Percentiles rank a stretch among this genome's conserved stretches.
These are phyloP conservation scores for Zizania latifolia DNA, from an alignment of 176 grass and related monocot species.

Conservation along the genomic window DNA sequence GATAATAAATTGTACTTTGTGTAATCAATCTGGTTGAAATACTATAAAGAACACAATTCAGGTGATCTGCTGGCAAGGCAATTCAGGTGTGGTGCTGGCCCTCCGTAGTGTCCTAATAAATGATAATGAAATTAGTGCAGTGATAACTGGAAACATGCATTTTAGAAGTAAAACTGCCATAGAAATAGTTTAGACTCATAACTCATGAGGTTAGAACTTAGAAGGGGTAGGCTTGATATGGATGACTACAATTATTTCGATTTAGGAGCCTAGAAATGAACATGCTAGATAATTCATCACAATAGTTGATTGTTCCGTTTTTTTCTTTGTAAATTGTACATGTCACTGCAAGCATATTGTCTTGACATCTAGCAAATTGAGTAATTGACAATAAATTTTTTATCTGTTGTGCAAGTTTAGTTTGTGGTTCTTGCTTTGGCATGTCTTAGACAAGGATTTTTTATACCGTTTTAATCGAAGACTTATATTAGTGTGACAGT, in stretches of 20 bases:
- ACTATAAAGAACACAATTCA: not conserved
- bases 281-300: not conserved
- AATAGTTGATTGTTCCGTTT: not conserved
- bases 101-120: too few species aligned
- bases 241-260: not conserved
- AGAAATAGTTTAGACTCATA: not conserved
- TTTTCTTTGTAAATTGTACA: not conserved
- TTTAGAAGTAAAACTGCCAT: not conserved
- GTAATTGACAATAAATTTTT: not conserved
- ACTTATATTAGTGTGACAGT: not conserved
- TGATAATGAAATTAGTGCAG: not conserved
- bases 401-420: not conserved
- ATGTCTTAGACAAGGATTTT: not conserved
- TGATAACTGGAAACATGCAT: not conserved
- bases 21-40: not conserved
- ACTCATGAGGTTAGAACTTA: not conserved
- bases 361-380: not conserved
- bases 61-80: not conserved
- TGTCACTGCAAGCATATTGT: not conserved
- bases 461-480: not conserved
- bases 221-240: not conserved
- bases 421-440: not conserved
- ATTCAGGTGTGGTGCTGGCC: not conserved
- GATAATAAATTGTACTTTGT: not conserved
- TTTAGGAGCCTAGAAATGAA: not conserved